phyloP scores from a whole-genome alignment of 2,329 filamentous ascomycete genomes.

The Pseudogymnoascus sp. region DNA sequence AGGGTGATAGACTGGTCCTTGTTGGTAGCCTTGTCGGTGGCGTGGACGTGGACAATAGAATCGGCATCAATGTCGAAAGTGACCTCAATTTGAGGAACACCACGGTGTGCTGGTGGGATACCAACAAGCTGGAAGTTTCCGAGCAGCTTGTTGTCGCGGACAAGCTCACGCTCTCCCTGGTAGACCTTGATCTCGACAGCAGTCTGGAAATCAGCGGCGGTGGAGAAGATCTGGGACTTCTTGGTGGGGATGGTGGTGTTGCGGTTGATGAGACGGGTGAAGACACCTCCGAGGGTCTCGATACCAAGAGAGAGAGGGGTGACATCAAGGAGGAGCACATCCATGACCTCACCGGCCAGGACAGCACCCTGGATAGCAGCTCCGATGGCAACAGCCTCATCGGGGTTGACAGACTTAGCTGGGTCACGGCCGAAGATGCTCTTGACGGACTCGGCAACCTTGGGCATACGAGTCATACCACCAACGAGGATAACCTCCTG shows the following conservation, averaged over 20 bases:
- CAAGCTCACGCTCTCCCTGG: constrained; percentile 99
- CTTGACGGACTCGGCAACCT: constrained; percentile 95
- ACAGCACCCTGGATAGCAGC: constrained; percentile 96
- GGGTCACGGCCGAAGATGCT: constrained; percentile 92
- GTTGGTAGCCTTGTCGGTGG: constrained; percentile 98
- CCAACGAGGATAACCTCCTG: constrained; percentile 97
- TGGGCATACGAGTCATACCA: constrained; percentile 99
- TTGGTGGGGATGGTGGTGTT: constrained; percentile 99
- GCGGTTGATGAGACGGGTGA: constrained; percentile 96
- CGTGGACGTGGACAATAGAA: constrained; percentile 94
- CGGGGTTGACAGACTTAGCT: constrained; percentile 96
- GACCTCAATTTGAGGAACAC: constrained; percentile 93
- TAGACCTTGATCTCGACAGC: constrained; percentile 99
- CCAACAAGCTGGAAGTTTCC: constrained; percentile 99
- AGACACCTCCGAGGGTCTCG: constrained; percentile 95
- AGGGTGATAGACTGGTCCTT: constrained; percentile 99
- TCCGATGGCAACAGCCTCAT: constrained; percentile 96
- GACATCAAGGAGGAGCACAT: constrained; percentile 90
- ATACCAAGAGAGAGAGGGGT: constrained; percentile 96
- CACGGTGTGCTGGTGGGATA: constrained; percentile 91
- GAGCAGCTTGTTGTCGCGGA: constrained; percentile 96
- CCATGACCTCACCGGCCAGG: constrained; percentile 91
- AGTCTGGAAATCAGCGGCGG: constrained; percentile 95
- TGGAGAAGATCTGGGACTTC: constrained; percentile 98
- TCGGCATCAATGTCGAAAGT: constrained; percentile 98